Evolutionary conservation across 768 basidiomycete genomes (phyloP), one percentile per base, ranked within the genome.

Genomic region (Ramaria rubella): DNA sequence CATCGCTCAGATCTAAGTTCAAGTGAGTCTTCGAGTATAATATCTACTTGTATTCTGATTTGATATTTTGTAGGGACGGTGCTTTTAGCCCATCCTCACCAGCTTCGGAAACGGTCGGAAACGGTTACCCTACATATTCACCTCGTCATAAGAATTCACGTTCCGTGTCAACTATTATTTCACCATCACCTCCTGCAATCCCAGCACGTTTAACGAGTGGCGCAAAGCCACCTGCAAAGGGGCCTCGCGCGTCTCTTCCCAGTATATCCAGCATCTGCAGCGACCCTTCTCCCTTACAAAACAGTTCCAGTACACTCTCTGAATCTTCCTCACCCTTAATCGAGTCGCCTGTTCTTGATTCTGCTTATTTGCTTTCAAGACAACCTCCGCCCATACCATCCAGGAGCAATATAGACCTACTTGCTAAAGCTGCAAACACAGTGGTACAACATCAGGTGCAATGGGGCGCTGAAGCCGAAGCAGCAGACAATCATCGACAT

Each of bases 1-100:
- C 78, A 12, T 75, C 77, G 1, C 66, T 78, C 57, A 73, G 76
- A 55, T 73, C 63, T 57, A 72, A 69, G 63, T 77, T 81, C 58
- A 69, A 69, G 81, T 83, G 70, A 72, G 81, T 77, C 5, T 34
- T 33, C 36, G 19, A 19, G 45, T 45, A 45, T 12, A 21, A 42
- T 42, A 2, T 8, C n/a, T 50, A 43, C 43, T 26, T 19, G 17
- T 19, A n/a, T 21, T 4, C 38, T 50, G 26, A 43, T 12, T 11
- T 24, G 26, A 33, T 26, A 15, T 26, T 50, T 43, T 43, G 26
- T 50, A 49, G 30, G 19, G 23, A 14, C n/a, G 26, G 19, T 24
- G 7, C 33, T 30, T 6, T 30, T 46, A 29, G n/a, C n/a, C n/a
- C n/a, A n/a, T n/a, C n/a, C n/a, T n/a, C n/a, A n/a, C n/a, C 27